Conservation (phyloP, 2,329 filamentous ascomycete genomes). For the Cytospora leucostoma region DNA sequence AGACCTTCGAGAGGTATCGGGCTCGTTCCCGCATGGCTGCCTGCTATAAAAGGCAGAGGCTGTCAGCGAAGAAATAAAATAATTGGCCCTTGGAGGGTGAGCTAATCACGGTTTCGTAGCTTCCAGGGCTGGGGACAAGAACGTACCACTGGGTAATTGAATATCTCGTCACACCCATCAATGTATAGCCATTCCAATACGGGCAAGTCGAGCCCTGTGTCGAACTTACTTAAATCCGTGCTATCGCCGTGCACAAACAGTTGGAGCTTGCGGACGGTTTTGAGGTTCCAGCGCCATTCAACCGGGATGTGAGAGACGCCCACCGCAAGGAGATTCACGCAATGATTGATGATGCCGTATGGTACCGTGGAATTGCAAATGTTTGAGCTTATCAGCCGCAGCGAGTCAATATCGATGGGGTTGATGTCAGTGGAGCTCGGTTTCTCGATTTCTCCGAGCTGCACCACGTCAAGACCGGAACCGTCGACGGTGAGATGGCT, state of each 20-base stretch:
- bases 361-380: no score
- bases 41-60: background rate
- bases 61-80: background rate
- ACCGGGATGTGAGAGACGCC: no score
- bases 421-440: background rate
- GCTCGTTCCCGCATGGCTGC: background rate
- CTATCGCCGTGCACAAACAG: no score
- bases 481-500: background rate
- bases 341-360: no score
- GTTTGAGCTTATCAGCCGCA: no score
- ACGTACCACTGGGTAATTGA: background rate
- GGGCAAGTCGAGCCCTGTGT: background rate
- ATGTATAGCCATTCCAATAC: background rate
- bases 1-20: background rate
- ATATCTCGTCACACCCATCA: background rate
- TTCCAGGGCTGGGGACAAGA: background rate
- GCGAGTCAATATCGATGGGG: background rate
- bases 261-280: no score
- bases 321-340: no score
- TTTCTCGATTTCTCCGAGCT: no score
- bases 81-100: background rate
- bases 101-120: background rate
- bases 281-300: no score
- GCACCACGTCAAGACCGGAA: background rate
- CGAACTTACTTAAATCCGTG: no score